Conservation (phyloP, 176 grass and related monocot species). For the Thinopyrum elongatum region DNA sequence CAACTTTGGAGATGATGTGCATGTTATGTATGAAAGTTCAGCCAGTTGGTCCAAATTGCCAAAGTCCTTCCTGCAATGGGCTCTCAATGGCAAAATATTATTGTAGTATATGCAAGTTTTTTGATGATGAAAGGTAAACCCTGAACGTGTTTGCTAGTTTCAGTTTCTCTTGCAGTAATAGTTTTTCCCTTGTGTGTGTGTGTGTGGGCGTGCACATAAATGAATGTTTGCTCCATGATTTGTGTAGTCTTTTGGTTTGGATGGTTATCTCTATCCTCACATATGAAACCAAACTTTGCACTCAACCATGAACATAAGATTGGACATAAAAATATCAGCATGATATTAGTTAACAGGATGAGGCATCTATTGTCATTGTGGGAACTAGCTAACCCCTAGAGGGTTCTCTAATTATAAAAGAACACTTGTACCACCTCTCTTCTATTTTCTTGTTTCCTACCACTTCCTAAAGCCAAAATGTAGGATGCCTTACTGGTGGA, state of each 20-base stretch:
- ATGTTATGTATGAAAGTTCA: slow-evolving; percentile 82
- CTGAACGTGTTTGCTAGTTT: not conserved
- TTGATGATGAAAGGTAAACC: slow-evolving; percentile 85
- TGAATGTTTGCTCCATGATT: not conserved
- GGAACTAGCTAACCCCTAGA: not conserved
- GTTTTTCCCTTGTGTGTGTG: not conserved
- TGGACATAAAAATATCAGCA: not conserved
- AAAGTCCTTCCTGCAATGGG: slow-evolving; percentile 54
- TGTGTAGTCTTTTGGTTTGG: not conserved
- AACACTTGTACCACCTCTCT: not conserved
- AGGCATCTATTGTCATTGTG: not conserved
- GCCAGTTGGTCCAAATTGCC: slow-evolving; percentile 66
- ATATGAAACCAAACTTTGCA: not conserved
- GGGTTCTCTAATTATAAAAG: not conserved
- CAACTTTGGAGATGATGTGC: slow-evolving; percentile 83
- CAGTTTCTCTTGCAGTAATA: not conserved
- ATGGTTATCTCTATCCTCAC: not conserved
- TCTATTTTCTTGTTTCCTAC: not conserved
- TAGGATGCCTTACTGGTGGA: not conserved
- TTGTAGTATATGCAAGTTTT: slow-evolving; percentile 91
- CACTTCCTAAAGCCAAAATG: not conserved
- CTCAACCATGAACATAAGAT: not conserved
- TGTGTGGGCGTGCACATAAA: not conserved
- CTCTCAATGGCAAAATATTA: slow-evolving; percentile 85
- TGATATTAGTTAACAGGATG: not conserved